A percentile compares a stretch with the other conserved stretches of the same genome.
phyloP scores from a whole-genome alignment of 2,329 filamentous ascomycete genomes.

The Pseudogymnoascus sp. region DNA sequence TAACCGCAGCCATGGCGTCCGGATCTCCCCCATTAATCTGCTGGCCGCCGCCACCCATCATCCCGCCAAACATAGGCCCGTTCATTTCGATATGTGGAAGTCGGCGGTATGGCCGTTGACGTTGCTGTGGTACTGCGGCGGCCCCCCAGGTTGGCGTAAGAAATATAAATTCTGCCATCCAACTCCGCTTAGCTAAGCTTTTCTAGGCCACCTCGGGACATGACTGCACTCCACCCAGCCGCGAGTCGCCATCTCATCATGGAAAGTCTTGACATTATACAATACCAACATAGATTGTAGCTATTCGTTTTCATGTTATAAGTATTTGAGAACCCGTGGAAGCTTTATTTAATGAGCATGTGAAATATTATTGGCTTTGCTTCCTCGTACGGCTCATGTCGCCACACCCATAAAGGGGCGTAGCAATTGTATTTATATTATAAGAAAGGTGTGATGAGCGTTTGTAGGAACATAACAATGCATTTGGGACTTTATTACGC shows the following conservation, averaged over 20 bases:
- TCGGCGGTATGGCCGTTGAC: not conserved
- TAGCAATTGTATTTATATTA: not conserved
- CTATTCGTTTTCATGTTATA: not conserved
- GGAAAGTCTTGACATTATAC: not conserved
- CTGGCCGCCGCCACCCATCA: constrained; percentile 13
- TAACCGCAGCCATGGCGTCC: constrained; percentile 26
- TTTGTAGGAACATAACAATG: not conserved
- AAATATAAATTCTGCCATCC: constrained; percentile 8
- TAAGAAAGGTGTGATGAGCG: not conserved
- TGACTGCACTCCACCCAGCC: not conserved
- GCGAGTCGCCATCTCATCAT: not conserved
- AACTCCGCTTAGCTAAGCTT: constrained; percentile 10
- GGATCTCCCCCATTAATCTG: constrained; percentile 19
- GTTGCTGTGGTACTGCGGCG: not conserved
- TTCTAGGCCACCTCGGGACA: constrained; percentile 2
- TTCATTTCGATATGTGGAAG: constrained; percentile 19
- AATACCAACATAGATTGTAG: not conserved
- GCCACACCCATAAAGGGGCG: not conserved
- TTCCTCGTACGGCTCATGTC: not conserved
- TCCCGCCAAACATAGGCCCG: constrained; percentile 19
- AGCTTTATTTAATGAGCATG: not conserved
- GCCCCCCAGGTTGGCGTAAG: not conserved
- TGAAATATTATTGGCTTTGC: not conserved
- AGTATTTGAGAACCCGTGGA: not conserved
- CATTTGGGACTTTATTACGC: not conserved